A percentile compares a stretch with the other conserved stretches of the same genome.
Evolutionary conservation across 768 basidiomycete genomes (phyloP).

Genomic region (Suillus variegatus): DNA sequence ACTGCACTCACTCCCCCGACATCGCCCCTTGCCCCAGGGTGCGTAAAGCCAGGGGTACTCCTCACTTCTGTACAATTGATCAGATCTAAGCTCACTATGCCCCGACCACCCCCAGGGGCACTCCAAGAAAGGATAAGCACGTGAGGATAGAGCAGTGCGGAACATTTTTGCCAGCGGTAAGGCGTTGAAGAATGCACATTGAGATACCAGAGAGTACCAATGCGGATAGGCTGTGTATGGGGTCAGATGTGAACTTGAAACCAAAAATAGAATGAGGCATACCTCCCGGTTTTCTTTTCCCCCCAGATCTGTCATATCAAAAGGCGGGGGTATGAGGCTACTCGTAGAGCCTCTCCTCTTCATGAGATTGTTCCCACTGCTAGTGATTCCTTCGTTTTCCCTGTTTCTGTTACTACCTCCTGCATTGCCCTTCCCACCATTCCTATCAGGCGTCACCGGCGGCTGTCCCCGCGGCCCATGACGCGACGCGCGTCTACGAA

Average conservation of each 20-base stretch:
- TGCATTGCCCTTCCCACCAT: constrained; percentile 15
- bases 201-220: constrained; percentile 87
- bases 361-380: not conserved
- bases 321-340: constrained; percentile 43
- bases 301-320: constrained; percentile 49
- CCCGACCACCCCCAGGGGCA: constrained; percentile 78
- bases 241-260: constrained; percentile 13
- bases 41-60: constrained; percentile 77
- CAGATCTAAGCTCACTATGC: constrained; percentile 84
- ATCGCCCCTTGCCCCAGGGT: constrained; percentile 81
- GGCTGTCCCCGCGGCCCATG: constrained; percentile 20
- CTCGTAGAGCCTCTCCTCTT: constrained; percentile 22
- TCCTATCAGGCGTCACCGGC: constrained; percentile 12
- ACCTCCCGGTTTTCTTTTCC: constrained; percentile 46
- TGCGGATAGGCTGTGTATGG: constrained; percentile 73
- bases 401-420: constrained; percentile 10
- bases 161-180: constrained; percentile 80
- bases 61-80: constrained; percentile 86
- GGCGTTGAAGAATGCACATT: constrained; percentile 86
- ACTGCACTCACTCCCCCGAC: constrained; percentile 84
- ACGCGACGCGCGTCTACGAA: constrained; percentile 31
- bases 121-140: constrained; percentile 88
- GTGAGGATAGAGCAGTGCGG: constrained; percentile 80
- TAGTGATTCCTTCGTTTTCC: not conserved
- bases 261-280: constrained; percentile 15